A percentile compares a stretch with the other conserved stretches of the same genome.
Conservation (phyloP, 176 grass and related monocot genomes). For the Rhynchospora pubera region DNA sequence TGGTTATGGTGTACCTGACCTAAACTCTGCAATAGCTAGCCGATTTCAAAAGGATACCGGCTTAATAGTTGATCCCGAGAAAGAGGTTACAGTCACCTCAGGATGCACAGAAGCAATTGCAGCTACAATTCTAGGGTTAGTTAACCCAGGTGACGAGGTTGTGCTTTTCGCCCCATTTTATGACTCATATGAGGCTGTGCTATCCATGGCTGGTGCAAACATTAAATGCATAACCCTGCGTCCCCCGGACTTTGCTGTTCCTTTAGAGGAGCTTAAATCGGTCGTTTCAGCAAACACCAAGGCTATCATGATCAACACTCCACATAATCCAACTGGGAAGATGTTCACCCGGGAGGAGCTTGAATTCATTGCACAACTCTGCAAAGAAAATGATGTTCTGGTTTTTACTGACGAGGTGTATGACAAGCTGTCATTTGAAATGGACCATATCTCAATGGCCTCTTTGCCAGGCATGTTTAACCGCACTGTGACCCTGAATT, state of each 20-base stretch:
- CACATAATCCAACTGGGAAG: constrained; percentile 98
- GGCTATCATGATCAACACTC: constrained; percentile 97
- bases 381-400: constrained; percentile 84
- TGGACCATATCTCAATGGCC: constrained; percentile 78
- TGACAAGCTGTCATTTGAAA: constrained; percentile 83
- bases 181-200: constrained; percentile 76
- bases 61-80: constrained; percentile 62
- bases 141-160: constrained; percentile 93
- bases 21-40: constrained; percentile 59
- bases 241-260: constrained; percentile 69
- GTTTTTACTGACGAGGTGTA: constrained; percentile 94
- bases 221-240: constrained; percentile 67
- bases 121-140: constrained; percentile 77
- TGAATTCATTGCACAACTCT: constrained; percentile 73
- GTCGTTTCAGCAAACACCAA: constrained; percentile 60
- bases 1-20: constrained; percentile 70
- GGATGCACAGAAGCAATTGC: constrained; percentile 99
- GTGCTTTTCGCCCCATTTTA: constrained; percentile 96
- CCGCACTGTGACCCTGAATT: constrained; percentile 94
- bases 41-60: constrained; percentile 80
- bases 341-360: constrained; percentile 86
- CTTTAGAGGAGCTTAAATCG: constrained; percentile 74
- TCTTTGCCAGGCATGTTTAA: constrained; percentile 91
- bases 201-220: constrained; percentile 87
- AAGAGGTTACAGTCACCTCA: constrained; percentile 91